phyloP scores from a whole-genome alignment of 73 alveolate species.

The Paramecium pentaurelia region DNA sequence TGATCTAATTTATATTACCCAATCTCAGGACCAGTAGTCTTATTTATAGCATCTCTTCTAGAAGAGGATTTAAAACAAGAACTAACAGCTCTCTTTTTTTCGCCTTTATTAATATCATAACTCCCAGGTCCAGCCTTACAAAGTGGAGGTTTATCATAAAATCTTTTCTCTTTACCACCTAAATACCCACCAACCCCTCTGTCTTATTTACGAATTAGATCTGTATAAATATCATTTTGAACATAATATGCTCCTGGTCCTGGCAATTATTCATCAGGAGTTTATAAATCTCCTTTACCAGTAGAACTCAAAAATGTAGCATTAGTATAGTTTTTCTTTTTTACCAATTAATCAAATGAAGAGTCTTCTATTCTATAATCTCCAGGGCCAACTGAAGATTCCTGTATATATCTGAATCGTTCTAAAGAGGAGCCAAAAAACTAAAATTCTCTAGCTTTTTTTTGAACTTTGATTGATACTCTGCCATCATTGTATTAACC shows the following conservation, averaged over 20 bases:
- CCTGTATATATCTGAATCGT: not conserved
- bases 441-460: not conserved
- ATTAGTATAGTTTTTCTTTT: constrained; percentile 1
- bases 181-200: not conserved
- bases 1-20: constrained; percentile 27
- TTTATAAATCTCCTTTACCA: not conserved
- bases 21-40: not conserved
- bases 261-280: not conserved
- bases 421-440: constrained; percentile 28
- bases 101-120: not conserved
- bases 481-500: not conserved
- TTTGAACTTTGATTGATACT: not conserved
- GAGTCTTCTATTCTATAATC: not conserved
- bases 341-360: not conserved
- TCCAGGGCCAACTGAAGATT: not conserved
- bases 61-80: constrained; percentile 15
- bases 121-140: constrained; percentile 34
- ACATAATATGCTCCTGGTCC: constrained; percentile 7
- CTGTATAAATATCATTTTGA: not conserved
- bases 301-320: constrained; percentile 37
- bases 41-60: not conserved
- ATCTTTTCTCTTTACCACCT: not conserved
- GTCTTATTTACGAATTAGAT: not conserved
- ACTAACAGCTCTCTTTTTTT: not conserved
- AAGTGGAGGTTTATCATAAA: not conserved